A percentile compares a stretch with the other conserved stretches of the same genome.
Conservation (phyloP, 169 alveolate species). For the Plasmodium gonderi region DNA sequence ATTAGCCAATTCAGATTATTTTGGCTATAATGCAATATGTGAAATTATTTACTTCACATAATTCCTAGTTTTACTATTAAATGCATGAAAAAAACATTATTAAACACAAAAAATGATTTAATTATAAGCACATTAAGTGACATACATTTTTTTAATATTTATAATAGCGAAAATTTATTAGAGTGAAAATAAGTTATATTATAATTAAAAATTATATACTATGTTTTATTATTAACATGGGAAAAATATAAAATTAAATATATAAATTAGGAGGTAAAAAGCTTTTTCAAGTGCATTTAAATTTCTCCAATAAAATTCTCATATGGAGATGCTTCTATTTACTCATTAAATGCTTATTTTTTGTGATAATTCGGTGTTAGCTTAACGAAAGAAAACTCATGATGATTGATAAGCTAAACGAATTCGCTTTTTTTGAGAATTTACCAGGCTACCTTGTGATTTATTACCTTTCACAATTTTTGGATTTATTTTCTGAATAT, state of each 20-base stretch:
- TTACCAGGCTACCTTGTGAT: background rate
- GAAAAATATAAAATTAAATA: background rate
- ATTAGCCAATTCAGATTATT: too few species aligned
- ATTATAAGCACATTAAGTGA: too few species aligned
- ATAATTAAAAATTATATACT: background rate
- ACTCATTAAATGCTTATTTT: background rate
- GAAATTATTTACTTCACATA: too few species aligned
- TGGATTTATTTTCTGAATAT: background rate
- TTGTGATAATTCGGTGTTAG: background rate
- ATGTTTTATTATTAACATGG: background rate
- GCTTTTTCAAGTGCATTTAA: background rate
- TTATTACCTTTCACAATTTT: background rate
- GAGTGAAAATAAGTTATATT: background rate
- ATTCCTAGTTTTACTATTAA: too few species aligned
- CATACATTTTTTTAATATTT: too few species aligned
- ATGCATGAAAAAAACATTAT: too few species aligned
- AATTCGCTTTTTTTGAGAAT: background rate
- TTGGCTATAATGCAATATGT: too few species aligned
- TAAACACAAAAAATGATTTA: too few species aligned
- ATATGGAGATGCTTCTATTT: background rate
- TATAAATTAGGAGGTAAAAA: background rate
- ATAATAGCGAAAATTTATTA: too few species aligned
- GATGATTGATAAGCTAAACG: background rate
- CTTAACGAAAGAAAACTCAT: background rate
- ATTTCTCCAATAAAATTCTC: background rate